Base-by-base conservation (phyloP, 139 green algal genomes). In the Asterochloris sp. region DNA sequence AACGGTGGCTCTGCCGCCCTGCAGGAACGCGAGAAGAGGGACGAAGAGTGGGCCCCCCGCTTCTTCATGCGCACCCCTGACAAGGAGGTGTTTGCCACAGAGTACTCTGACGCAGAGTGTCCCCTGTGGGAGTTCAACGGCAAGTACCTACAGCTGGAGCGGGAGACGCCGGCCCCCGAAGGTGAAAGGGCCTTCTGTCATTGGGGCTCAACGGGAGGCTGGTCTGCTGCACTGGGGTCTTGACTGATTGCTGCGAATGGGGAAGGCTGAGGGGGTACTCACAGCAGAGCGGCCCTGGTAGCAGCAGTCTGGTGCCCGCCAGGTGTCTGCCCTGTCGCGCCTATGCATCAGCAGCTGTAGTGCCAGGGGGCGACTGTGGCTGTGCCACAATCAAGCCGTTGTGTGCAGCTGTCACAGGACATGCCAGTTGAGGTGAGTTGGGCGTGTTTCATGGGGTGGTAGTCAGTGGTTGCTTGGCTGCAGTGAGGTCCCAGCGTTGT, bases 41-140 rank as follows among this genome's bases (percentile, higher is more conserved):
- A 84, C 14, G 90, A 92, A 19, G 38, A 15, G 14, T 98, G 95
- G 95, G 29, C 66, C 80, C 91, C 95, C 15, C 86, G 89, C 26
- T 98, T 91, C 90, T 98, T 97, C 88, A 82, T 74, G 74, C 38
- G 78, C 62, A 63, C 78, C 10, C 74, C 69, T 1, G 86, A 89
- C n/a, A 86, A 87, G 12, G 77, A 86, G 67, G 71, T 91, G 54
- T 69, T 90, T 61, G 67, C 78, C 0, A 86, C 83, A 1, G 92
- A 95, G 85, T 88, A 88, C 81, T 64, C 75, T 16, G 76, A 88
- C n/a, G 87, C 94, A 24, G 85, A 91, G 73, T 93, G 92, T 76
- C 90, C 92, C 12, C 78, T 91, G 78, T 96, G 84, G 82, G 82
- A 92, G 66, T 95, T 89, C 83, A 93, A 86, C 13, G 91, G 89